A percentile compares a stretch with the other conserved stretches of the same genome.
Conservation (phyloP, 768 basidiomycete genomes). For the Phaffia australis region DNA sequence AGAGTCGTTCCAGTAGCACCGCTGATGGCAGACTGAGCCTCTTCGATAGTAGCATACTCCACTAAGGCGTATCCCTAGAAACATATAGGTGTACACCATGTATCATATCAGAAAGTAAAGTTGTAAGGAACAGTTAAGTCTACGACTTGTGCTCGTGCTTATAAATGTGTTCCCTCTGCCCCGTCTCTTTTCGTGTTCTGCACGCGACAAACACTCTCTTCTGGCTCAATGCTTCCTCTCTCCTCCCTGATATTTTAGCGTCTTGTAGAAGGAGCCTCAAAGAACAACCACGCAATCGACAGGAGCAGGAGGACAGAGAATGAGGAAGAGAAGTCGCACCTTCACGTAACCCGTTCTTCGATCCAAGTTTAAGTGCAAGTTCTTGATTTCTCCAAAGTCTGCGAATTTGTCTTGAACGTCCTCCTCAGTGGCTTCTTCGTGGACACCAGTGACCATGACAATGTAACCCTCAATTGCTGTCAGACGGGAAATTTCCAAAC, state of each 20-base stretch:
- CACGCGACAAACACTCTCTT: no score
- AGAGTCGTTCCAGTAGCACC: conserved; percentile 71
- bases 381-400: conserved; percentile 95
- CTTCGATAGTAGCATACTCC: conserved; percentile 89
- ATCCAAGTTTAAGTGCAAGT: conserved; percentile 91
- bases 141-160: background rate
- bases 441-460: conserved; percentile 87
- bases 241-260: background rate
- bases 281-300: background rate
- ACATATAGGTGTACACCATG: background rate
- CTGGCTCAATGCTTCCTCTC: no score
- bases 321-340: conserved; percentile 43
- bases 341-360: conserved; percentile 97
- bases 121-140: background rate
- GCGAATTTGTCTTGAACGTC: conserved; percentile 92
- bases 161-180: background rate
- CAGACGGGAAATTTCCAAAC: background rate
- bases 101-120: background rate
- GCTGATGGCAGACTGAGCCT: conserved; percentile 88
- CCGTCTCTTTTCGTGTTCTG: background rate
- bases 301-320: background rate
- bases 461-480: conserved; percentile 99
- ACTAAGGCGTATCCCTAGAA: conserved; percentile 88
- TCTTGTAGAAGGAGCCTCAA: background rate
- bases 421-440: conserved; percentile 97